Evolutionary conservation across 2,329 filamentous ascomycete genomes (phyloP), one percentile per base, ranked within the genome.

Genomic region (Clonostachys sp.): DNA sequence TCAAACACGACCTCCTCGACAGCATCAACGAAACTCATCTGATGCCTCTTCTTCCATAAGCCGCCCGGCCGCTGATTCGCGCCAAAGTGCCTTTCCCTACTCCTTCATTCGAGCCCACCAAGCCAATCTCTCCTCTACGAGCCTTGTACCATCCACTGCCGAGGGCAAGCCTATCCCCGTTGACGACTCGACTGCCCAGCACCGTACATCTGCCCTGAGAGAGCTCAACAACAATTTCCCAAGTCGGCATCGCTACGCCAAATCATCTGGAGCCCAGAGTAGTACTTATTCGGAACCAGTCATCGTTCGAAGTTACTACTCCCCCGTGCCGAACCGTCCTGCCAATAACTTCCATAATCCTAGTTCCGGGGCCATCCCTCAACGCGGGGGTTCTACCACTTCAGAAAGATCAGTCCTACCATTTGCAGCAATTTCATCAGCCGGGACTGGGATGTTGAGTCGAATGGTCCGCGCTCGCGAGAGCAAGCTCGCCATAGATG

Each of bases 271-370:
- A 12, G 73, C 80, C 16, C 71, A 76, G 56, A 80, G 67, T 62
- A 79, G 71, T 53, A 83, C 80, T 38, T 83, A 81, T 57, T 83
- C 78, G 4, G 80, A 84, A 51, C 82, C 82, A n/a, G 80, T 85
- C 48, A 77, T 85, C 38, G 82, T 85, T 20, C 74, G 80, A 49
- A 84, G 80, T 44, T 84, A 85, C 58, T 80, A 78, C 41, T 75
- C 77, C 2, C 72, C 67, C 12, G 66, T 57, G 20, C 57, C 63
- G 13, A 61, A 56, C 40, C 66, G 66, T 18, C 61, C 61, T 24
- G 54, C 53, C 17, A 60, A 56, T 47, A 49, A 60, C 41, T 57
- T 62, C 24, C 62, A 61, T 48, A 51, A 61, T 17, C 36, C 36
- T n/a, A 57, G 59, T 47, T 48, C 56, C 16, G 51, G 56, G 45